Base-by-base conservation (phyloP, 768 basidiomycete genomes). In the Lactarius sp. region DNA sequence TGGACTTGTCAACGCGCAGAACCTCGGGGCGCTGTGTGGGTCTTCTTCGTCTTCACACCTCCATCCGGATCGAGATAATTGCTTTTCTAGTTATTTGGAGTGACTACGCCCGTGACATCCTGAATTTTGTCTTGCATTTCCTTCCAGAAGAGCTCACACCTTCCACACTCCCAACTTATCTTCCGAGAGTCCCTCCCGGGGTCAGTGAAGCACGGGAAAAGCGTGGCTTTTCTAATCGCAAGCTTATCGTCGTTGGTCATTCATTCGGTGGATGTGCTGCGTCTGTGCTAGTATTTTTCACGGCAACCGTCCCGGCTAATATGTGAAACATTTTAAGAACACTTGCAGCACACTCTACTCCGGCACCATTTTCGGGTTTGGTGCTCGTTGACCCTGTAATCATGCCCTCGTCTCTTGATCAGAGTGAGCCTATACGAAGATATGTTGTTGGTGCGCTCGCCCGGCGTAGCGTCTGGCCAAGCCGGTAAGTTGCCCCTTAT, bases 371-470 rank as follows among this genome's bases (percentile, higher is more conserved):
- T 75, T 78, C 84, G 37, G 82, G 83, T 0, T 75, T 96, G 44
- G 75, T 91, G 47, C 80, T 95, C 27, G 73, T 94, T 33, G 94
- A 97, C 71, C 92, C 94, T 0, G 83, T 95, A 71, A 83, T 90
- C 42, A 56, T 66, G 1, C 71, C 71, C 76, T 10, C 56, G 27
- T 18, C 20, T 4, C 34, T 18, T 1, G 8, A 36, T 22, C 39
- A 8, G 14, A 16, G 18, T 5, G 54, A 53, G 12, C 4, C 4
- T 4, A 33, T 61, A n/a, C 27, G 46, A n/a, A 37, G 22, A 7
- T 60, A 69, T 20, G 66, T 78, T 1, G 42, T 68, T 1, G 80
- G 79, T 7, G 85, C 90, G 2, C 72, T 93, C 20, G 66, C 71
- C 13, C 79, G 93, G 34, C 81, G 88, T 42, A 78, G 80, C 9